phyloP scores from a whole-genome alignment of 441 rosid genomes.

The Brassica hybrid region DNA sequence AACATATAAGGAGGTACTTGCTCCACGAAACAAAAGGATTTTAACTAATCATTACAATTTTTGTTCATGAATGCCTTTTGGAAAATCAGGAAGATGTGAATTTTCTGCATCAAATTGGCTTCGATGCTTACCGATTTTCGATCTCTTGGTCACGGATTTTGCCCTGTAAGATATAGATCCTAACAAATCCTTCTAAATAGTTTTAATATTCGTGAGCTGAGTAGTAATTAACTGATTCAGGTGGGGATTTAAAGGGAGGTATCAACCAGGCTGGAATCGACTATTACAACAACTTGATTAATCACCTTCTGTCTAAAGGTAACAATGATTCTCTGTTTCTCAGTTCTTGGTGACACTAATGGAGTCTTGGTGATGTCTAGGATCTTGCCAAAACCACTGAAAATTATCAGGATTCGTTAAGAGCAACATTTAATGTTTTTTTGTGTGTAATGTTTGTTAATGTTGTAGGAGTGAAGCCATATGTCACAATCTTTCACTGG shows the following conservation, averaged over 20 bases:
- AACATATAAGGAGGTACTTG: too few relatives aligned
- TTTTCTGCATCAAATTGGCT: constrained; percentile 57
- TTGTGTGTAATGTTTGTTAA: not conserved
- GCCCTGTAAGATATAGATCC: constrained; percentile 48
- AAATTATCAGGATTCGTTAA: not conserved
- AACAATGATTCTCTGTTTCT: constrained; percentile 27
- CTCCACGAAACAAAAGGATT: not conserved
- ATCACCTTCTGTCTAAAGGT: constrained; percentile 53
- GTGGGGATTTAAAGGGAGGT: constrained; percentile 45
- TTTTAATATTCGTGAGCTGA: not conserved
- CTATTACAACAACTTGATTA: constrained; percentile 39
- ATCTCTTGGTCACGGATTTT: constrained; percentile 79
- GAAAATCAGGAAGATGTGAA: constrained; percentile 54
- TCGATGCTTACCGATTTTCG: constrained; percentile 69
- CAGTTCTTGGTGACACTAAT: not conserved
- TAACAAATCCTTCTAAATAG: not conserved
- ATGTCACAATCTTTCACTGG: constrained; percentile 61
- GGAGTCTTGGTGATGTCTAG: not conserved
- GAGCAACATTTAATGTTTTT: not conserved
- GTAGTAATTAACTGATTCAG: not conserved
- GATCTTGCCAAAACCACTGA: constrained; percentile 5
- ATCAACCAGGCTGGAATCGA: constrained; percentile 44
- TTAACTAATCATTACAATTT: not conserved
- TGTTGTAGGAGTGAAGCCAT: constrained; percentile 51
- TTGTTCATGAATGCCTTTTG: not conserved